phyloP scores from a whole-genome alignment of 768 basidiomycete genomes.

The Kwoniella dejecticola region DNA sequence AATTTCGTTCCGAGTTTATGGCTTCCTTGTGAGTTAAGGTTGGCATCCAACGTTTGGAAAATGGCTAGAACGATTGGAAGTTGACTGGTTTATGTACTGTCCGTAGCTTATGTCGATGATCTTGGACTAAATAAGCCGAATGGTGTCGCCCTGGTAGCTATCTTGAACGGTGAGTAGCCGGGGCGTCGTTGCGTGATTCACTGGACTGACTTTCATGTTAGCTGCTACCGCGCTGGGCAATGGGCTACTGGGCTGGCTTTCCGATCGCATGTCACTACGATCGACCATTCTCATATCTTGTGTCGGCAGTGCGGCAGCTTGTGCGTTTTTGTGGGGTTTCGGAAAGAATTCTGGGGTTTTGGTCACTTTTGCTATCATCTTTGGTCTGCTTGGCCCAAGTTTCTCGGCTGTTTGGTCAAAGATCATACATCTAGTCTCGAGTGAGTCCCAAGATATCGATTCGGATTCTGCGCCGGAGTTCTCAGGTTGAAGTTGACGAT shows the following conservation, averaged over 20 bases:
- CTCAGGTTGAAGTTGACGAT: too few species aligned
- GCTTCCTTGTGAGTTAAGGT: constrained; percentile 35
- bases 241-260: constrained; percentile 40
- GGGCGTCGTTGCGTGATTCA: too few species aligned
- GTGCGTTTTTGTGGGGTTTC: constrained; percentile 53
- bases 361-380: constrained; percentile 40
- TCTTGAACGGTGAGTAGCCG: constrained; percentile 43
- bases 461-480: too few species aligned
- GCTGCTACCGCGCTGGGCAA: constrained; percentile 48
- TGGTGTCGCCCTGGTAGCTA: constrained; percentile 43
- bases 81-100: too few species aligned
- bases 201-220: constrained; percentile 13
- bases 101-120: constrained; percentile 43
- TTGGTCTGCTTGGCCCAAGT: constrained; percentile 42
- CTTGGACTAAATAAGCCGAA: constrained; percentile 32
- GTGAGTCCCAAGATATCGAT: constrained; percentile 33
- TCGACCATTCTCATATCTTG: constrained; percentile 41
- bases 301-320: constrained; percentile 36
- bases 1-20: constrained; percentile 50
- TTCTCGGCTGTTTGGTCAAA: constrained; percentile 47
- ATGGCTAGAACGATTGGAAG: too few species aligned
- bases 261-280: constrained; percentile 39
- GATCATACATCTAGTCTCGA: constrained; percentile 41
- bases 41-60: too few species aligned
- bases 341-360: constrained; percentile 29